These are phyloP conservation scores for Quercus robur DNA, from an alignment of 306 rosid species.

Conservation along the genomic window DNA sequence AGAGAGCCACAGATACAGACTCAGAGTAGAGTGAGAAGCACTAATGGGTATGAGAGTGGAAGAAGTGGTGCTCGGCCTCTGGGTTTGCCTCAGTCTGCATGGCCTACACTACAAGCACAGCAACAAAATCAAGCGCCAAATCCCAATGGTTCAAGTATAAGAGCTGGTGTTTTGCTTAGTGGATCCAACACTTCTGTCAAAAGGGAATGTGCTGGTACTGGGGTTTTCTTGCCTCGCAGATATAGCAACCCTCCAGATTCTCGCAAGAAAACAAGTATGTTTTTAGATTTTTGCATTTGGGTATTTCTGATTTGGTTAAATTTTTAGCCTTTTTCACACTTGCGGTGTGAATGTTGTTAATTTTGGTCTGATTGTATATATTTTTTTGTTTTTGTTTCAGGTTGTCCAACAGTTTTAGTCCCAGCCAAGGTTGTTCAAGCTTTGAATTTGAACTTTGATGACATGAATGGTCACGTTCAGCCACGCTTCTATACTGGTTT, in stretches of 20 bases:
- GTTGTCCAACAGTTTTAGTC: conserved; percentile 40
- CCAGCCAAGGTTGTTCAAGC: conserved; percentile 54
- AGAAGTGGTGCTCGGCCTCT: conserved; percentile 23
- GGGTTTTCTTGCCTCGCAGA: conserved; percentile 84
- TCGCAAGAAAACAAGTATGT: conserved; percentile 50
- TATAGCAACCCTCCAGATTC: conserved; percentile 41
- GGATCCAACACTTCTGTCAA: conserved; percentile 37
- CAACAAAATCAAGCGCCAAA: conserved; percentile 27
- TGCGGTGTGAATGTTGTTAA: not conserved
- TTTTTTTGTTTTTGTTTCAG: conserved; percentile 1
- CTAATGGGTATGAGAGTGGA: conserved; percentile 13
- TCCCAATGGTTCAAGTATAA: conserved; percentile 16
- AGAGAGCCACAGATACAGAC: conserved; percentile 36
- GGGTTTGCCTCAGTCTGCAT: conserved; percentile 36
- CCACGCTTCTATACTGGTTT: conserved; percentile 26
- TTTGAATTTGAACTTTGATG: conserved; percentile 41
- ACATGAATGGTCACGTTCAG: conserved; percentile 26
- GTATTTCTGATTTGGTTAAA: too few species aligned
- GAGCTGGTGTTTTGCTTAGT: conserved; percentile 12
- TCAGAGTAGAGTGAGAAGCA: conserved; percentile 34
- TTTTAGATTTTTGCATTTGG: not conserved
- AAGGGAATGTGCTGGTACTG: conserved; percentile 64
- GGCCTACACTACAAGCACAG: conserved; percentile 42
- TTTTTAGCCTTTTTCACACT: too few species aligned
- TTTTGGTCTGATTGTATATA: not conserved